These are phyloP conservation scores for Venturia nashicola DNA, from an alignment of 2,329 filamentous ascomycete genomes.

Conservation along the genomic window DNA sequence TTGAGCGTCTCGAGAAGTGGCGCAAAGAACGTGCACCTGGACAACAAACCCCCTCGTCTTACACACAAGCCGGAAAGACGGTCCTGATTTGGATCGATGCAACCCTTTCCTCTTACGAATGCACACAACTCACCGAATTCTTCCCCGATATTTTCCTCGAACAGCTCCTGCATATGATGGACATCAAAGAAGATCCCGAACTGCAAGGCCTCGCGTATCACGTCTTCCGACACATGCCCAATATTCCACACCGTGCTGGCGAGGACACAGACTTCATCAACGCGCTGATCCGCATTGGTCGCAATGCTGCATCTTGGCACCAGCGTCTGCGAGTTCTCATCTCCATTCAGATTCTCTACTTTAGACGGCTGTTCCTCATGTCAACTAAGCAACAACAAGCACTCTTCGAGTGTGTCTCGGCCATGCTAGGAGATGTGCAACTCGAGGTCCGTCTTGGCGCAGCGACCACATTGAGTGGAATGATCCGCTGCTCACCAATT, in stretches of 20 bases:
- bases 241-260: conserved; percentile 80
- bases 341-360: conserved; percentile 98
- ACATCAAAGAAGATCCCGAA: conserved; percentile 96
- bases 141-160: conserved; percentile 85
- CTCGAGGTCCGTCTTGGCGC: conserved; percentile 90
- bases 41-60: conserved; percentile 84
- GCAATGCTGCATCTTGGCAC: conserved; percentile 79
- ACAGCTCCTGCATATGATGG: conserved; percentile 98
- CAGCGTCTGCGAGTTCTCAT: conserved; percentile 88
- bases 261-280: conserved; percentile 78
- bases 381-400: conserved; percentile 59
- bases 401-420: conserved; percentile 85
- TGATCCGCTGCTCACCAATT: conserved; percentile 90
- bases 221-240: conserved; percentile 91
- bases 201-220: conserved; percentile 90
- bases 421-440: conserved; percentile 85
- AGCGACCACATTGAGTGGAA: conserved; percentile 84
- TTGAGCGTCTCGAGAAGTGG: conserved; percentile 74
- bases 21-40: conserved; percentile 71
- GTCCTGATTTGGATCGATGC: conserved; percentile 90
- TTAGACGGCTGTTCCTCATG: conserved; percentile 86
- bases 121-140: conserved; percentile 79
- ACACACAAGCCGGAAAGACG: conserved; percentile 93
- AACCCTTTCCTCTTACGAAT: conserved; percentile 83
- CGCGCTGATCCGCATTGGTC: conserved; percentile 77